Evolutionary conservation across 2,329 filamentous ascomycete species (phyloP).

Genomic region (Daldinia sp.): DNA sequence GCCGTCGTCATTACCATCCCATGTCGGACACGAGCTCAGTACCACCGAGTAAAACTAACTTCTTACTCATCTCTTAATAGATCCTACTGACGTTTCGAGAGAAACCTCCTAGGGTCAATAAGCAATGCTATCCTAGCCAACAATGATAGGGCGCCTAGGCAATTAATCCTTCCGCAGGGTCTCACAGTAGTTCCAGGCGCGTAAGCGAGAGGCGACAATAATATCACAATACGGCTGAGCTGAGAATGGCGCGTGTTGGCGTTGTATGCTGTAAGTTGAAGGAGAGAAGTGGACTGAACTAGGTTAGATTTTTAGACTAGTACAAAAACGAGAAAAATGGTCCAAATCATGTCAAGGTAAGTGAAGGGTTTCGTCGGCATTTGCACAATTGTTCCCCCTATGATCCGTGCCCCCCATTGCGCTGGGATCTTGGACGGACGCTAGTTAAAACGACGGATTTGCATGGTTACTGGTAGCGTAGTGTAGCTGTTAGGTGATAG

Average conservation of each 20-base stretch:
- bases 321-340: background rate
- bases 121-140: background rate
- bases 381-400: conserved; percentile 19
- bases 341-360: background rate
- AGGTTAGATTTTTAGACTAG: background rate
- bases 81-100: conserved; percentile 3
- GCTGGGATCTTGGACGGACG: conserved; percentile 18
- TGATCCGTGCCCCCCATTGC: conserved; percentile 26
- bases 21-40: background rate
- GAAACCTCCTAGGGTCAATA: background rate
- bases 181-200: background rate
- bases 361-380: conserved; percentile 21
- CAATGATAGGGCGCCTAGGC: conserved; percentile 8
- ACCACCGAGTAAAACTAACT: conserved; percentile 3
- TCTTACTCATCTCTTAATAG: conserved; percentile 6
- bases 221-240: conserved; percentile 23
- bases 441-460: conserved; percentile 9
- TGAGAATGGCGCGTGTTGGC: conserved; percentile 30
- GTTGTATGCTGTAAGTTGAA: background rate
- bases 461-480: too few species aligned
- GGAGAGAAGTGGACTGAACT: background rate
- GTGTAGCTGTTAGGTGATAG: too few species aligned
- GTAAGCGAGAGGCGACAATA: conserved; percentile 24
- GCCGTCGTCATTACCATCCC: background rate
- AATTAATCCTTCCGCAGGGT: conserved; percentile 18